Base-by-base conservation (phyloP, 192 early-diverging fungal genomes). In the Coemansia sp. region DNA sequence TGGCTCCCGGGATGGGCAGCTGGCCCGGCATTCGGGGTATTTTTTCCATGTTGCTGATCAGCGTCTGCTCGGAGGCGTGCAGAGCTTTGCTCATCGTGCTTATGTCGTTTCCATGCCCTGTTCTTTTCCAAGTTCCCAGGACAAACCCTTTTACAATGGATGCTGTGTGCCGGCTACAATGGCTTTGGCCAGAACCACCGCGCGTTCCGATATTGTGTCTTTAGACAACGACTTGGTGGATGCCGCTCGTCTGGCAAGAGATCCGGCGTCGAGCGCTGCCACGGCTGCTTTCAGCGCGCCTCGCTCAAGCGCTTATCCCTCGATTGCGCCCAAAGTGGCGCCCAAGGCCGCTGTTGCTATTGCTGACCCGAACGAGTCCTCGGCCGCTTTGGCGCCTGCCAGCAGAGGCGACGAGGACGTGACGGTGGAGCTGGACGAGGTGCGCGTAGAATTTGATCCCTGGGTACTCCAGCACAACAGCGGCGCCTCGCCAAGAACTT, bases 41-140 rank as follows among this genome's bases (percentile, higher is more conserved):
- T 67, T 67, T 61, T 56, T 71, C n/a, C 49, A 69, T 31, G 48
- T 31, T 55, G 14, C 59, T 40, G 59, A 40, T 61, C 20, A 48
- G 5, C 42, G 8, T 38, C 12, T 58, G n/a, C 32, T 28, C 25
- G 14, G 56, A 12, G 30, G 54, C 30, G 49, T 56, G 33, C 56
- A 68, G 30, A 69, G 54, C 20, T 80, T 80, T 66, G 77, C 69
- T 10, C 77, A 80, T 56, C 72, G 69, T 0, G 72, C 77, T 4
- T 75, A 59, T 49, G 63, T 72, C 25, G 18, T 80, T 2, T 75
- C 77, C 17, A 61, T 64, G 66, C 72, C 77, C 42, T 58, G 59
- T 20, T 40, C 69, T 28, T 80, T 75, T 36, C 77, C 77, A 5
- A 36, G 63, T 22, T 51, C 16, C 50, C 42, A 45, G 7, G 42